Evolutionary conservation across 495 filamentous ascomycete species (phyloP).

Genomic region (Penicillium turbatum): DNA sequence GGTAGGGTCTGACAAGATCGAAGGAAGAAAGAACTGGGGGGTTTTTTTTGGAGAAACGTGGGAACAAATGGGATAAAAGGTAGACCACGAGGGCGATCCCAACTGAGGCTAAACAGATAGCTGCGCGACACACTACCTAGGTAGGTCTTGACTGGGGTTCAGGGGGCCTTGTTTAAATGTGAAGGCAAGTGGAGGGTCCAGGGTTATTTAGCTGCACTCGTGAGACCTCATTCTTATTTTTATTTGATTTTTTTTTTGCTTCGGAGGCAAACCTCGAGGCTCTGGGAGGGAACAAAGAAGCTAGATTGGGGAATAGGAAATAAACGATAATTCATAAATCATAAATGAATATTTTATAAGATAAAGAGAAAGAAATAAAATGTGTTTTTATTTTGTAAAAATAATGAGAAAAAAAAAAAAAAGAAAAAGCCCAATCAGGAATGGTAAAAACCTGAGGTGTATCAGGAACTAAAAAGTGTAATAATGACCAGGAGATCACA

Average conservation of each 20-base stretch:
- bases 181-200: conserved; percentile 42
- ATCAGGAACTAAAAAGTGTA: conserved; percentile 39
- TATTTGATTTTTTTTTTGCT: conserved; percentile 7
- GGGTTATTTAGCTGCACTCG: conserved; percentile 46
- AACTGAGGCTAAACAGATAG: conserved; percentile 17
- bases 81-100: conserved; percentile 13
- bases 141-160: conserved; percentile 29
- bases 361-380: conserved; percentile 14
- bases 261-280: conserved; percentile 4
- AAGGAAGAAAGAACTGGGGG: conserved; percentile 14
- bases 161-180: conserved; percentile 28
- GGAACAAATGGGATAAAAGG: conserved; percentile 1
- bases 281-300: neutral
- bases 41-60: neutral
- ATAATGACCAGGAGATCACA: conserved; percentile 36
- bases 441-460: conserved; percentile 2
- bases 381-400: too few species aligned
- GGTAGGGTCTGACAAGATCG: conserved; percentile 5
- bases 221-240: conserved; percentile 30
- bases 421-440: neutral
- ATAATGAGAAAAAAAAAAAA: conserved; percentile 8
- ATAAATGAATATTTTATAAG: conserved; percentile 9
- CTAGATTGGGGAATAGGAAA: conserved; percentile 8
- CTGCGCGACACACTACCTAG: conserved; percentile 19
- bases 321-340: conserved; percentile 13